Percentiles rank a stretch among this genome's conserved stretches.
Evolutionary conservation across 345 rosid species (phyloP).

Genomic region (Populus davidiana): DNA sequence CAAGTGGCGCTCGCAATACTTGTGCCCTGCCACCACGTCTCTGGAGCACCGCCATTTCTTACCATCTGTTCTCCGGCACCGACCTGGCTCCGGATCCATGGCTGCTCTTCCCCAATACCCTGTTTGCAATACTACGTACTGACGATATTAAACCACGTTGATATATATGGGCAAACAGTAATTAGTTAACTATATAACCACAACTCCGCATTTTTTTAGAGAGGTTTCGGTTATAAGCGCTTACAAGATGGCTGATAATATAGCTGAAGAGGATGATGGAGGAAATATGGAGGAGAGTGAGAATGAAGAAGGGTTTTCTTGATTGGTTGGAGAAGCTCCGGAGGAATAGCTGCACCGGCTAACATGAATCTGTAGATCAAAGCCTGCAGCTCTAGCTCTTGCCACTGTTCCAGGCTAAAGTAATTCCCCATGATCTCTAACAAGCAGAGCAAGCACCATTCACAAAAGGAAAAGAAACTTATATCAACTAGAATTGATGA

Average conservation of each 20-base stretch:
- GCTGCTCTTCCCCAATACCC: conserved; percentile 87
- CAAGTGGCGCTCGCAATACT: conserved; percentile 99
- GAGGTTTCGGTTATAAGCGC: conserved; percentile 9
- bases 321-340: conserved; percentile 81
- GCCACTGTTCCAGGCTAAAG: conserved; percentile 87
- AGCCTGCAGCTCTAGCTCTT: conserved; percentile 93
- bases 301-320: conserved; percentile 61
- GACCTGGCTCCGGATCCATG: conserved; percentile 97
- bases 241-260: conserved; percentile 75
- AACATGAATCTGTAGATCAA: conserved; percentile 89
- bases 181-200: too few species aligned
- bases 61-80: conserved; percentile 97
- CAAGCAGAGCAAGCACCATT: not conserved
- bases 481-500: not conserved
- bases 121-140: conserved; percentile 38
- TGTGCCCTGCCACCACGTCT: conserved; percentile 81
- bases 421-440: conserved; percentile 64
- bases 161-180: too few species aligned
- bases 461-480: not conserved
- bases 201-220: too few species aligned
- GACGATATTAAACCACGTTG: too few species aligned
- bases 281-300: conserved; percentile 56
- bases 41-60: conserved; percentile 99
- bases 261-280: conserved; percentile 48
- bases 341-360: conserved; percentile 83